These are phyloP conservation scores for Backusella psychrophila DNA, from an alignment of 192 early-diverging fungal species.

Conservation along the genomic window DNA sequence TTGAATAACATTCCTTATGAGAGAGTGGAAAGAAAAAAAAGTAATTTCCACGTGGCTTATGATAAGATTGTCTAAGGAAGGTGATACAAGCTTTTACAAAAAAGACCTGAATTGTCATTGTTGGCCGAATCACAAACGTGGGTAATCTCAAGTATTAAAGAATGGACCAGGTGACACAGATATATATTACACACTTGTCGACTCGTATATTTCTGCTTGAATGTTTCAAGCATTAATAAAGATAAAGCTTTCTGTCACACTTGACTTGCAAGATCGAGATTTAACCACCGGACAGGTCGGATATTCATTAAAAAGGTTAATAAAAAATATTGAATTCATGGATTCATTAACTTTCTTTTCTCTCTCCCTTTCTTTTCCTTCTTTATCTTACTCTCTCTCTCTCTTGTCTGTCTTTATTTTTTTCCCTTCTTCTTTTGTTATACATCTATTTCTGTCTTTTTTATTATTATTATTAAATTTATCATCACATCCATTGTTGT, in stretches of 20 bases:
- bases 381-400: neutral
- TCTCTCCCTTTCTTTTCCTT: neutral
- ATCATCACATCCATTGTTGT: neutral
- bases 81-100: neutral
- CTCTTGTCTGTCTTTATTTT: neutral
- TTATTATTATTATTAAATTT: neutral
- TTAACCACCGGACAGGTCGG: slow-evolving; percentile 12
- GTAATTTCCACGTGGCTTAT: neutral
- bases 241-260: neutral
- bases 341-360: neutral
- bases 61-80: neutral
- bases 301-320: slow-evolving; percentile 4
- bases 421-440: neutral
- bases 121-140: slow-evolving; percentile 16
- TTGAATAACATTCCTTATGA: neutral
- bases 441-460: neutral
- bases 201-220: neutral
- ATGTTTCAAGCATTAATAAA: neutral
- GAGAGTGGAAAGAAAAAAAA: neutral
- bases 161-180: slow-evolving; percentile 9
- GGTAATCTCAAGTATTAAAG: neutral
- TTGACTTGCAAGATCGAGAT: slow-evolving; percentile 16
- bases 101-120: slow-evolving; percentile 9
- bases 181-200: neutral
- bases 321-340: slow-evolving; percentile 1